Evolutionary conservation across 2,329 filamentous ascomycete genomes (phyloP), one percentile per base, ranked within the genome.

Genomic region (Cercospora zeae-maydis): DNA sequence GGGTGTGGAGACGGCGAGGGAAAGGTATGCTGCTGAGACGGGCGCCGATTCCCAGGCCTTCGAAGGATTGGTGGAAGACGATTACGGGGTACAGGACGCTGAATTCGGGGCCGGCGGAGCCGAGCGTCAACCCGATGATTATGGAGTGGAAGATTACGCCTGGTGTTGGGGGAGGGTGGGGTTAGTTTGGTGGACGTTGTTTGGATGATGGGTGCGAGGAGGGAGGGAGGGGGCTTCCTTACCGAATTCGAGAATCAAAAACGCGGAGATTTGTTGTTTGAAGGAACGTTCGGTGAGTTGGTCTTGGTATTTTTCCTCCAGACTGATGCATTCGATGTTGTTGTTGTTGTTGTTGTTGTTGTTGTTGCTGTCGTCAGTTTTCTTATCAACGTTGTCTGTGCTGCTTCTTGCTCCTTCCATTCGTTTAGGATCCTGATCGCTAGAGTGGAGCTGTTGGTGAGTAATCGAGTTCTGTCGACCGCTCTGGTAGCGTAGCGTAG

Each of bases 211-310:
- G 9, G 2, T 49, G 21, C 7, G 7, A 27, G 27, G 16, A 52
- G 7, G 49, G 24, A 16, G 10, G 6, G 10, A 19, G 10, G 30
- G 49, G 27, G 21, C 21, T 4, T 8, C 5, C 10, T 51, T 53
- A 53, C 49, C 93, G 69, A 97, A 97, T 72, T 98, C 93, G 69
- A 98, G 90, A 72, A 97, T 93, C 78, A 96, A 91, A 72, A 97
- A 87, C 54, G 88, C 88, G 0, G 91, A 92, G 73, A 97, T 85
- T 76, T 96, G 92, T 2, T 90, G 87, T 21, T 86, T 83, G 71
- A 93, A 90, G 37, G 79, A 67, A 6, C 59, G 59, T 13, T 72
- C 67, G 14, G 62, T 61, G 11, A 67, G 36, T 5, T 56, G 39
- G 2, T 71, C 61, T 14, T 51, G 42, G 13, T 70, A 64, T 24